Percentiles rank a stretch among this genome's conserved stretches.
Conservation (phyloP, 2,329 filamentous ascomycete genomes). For the Hypoxylon sp. region DNA sequence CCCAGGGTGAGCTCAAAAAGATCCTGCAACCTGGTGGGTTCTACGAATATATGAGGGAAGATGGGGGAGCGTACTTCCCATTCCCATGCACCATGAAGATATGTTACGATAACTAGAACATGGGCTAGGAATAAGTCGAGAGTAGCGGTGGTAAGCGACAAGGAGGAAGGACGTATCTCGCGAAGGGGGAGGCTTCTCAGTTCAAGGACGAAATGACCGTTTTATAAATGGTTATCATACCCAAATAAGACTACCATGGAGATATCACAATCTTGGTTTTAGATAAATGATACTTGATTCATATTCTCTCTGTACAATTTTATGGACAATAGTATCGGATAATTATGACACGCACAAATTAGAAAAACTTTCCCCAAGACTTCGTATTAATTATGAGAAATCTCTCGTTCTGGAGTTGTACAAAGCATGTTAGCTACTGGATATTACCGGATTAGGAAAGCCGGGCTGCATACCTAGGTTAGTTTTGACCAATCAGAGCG, state of each 20-base stretch:
- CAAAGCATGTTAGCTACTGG: background rate
- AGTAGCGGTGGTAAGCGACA: background rate
- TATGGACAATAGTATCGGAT: slow-evolving; percentile 15
- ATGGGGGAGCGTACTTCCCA: slow-evolving; percentile 71
- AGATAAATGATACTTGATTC: no score
- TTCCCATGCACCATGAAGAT: slow-evolving; percentile 58
- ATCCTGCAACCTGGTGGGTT: slow-evolving; percentile 68
- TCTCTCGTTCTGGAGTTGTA: background rate
- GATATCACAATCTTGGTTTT: no score
- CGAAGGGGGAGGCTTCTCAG: background rate
- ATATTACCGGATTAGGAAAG: slow-evolving; percentile 43
- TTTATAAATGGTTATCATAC: no score
- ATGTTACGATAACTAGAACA: slow-evolving; percentile 50
- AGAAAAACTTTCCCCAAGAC: no score
- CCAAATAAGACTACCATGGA: no score
- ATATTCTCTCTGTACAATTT: background rate
- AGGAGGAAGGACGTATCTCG: background rate
- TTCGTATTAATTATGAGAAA: background rate
- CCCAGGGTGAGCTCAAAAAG: slow-evolving; percentile 78
- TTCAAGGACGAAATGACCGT: no score
- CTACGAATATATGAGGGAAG: slow-evolving; percentile 75
- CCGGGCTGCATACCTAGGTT: slow-evolving; percentile 20
- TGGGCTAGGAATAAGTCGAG: background rate
- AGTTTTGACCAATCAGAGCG: slow-evolving; percentile 10
- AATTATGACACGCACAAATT: slow-evolving; percentile 25